A percentile compares a stretch with the other conserved stretches of the same genome.
Conservation (phyloP, 2,329 filamentous ascomycete genomes). For the Pseudofabraea citricarpa region DNA sequence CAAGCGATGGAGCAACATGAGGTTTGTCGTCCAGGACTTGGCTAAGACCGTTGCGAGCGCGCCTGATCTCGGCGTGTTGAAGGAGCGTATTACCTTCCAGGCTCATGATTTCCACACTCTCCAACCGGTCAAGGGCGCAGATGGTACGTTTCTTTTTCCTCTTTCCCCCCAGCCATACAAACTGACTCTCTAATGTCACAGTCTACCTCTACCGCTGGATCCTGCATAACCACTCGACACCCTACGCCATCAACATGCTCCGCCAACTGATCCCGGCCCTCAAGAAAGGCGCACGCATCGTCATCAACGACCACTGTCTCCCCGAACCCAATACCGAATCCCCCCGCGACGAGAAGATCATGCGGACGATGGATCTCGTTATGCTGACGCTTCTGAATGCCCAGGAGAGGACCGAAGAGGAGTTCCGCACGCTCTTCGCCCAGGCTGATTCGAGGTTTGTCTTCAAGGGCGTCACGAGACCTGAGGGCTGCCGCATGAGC, state of each 20-base stretch:
- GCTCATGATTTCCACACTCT: constrained; percentile 54
- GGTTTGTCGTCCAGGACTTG: constrained; percentile 52
- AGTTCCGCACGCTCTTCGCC: constrained; percentile 41
- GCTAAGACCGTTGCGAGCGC: constrained; percentile 41
- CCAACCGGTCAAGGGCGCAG: constrained; percentile 48
- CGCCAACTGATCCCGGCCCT: constrained; percentile 48
- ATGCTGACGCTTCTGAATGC: constrained; percentile 49
- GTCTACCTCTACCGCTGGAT: constrained; percentile 57
- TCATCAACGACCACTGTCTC: constrained; percentile 42
- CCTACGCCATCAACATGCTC: constrained; percentile 43
- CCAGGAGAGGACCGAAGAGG: constrained; percentile 42
- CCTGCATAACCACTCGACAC: constrained; percentile 56
- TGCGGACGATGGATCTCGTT: constrained; percentile 44
- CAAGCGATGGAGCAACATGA: constrained; percentile 41
- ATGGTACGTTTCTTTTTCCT: constrained; percentile 32
- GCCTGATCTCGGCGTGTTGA: constrained; percentile 36
- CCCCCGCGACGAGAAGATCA: constrained; percentile 41
- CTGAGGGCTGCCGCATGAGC: constrained; percentile 40
- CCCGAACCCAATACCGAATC: constrained; percentile 33
- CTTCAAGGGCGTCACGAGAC: constrained; percentile 39
- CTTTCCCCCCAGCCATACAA: not conserved
- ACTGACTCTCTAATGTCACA: constrained; percentile 8
- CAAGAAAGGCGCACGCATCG: constrained; percentile 42
- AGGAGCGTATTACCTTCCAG: constrained; percentile 34
- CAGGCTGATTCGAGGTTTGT: constrained; percentile 37